Base-by-base conservation (phyloP, 2,329 filamentous ascomycete species). In the Neofusicoccum parvum region DNA sequence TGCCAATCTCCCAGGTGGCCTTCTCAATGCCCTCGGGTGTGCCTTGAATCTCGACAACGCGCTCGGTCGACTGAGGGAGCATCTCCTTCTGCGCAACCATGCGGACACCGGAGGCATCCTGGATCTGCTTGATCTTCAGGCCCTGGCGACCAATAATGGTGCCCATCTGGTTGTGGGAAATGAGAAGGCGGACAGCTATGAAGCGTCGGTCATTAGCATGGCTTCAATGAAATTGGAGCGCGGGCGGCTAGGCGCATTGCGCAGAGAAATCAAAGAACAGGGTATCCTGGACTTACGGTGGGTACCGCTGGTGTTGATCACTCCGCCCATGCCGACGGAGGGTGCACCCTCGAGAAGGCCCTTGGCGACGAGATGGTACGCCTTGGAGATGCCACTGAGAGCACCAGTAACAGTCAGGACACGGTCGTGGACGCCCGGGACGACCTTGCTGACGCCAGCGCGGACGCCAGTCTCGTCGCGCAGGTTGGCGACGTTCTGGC, bases 81-180 rank as follows among this genome's bases (percentile, higher is more conserved):
- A 99, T 99, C 75, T 99, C 95, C 82, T 99, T 99, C 80, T 99
- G 95, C 46, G 95, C 95, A 56, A 99, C 94, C 95, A 99, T 99
- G 76, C 95, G 94, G 66, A 98, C 95, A 70, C 94, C 94, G 5
- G 95, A 98, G 36, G 89, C 90, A 78, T 99, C 95, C 79, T 99
- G 95, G 72, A 99, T 99, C 78, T 97, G 92, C 86, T 99, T 99
- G 85, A 99, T 99, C 85, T 98, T 99, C 71, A 97, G 86, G 67
- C 95, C 95, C 79, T 96, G 92, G 70, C 93, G 89, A 73, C 95
- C 95, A 76, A 99, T 99, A 82, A 99, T 97, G 74, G 95, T 99
- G 68, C 95, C 95, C 95, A 99, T 99, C 82, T 99, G 95, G 80
- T 98, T 98, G 84, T 99, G 94, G 39, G 95, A 99, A 80, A 99